phyloP scores from a whole-genome alignment of 805 yeast species.

The Torulaspora quercuum region DNA sequence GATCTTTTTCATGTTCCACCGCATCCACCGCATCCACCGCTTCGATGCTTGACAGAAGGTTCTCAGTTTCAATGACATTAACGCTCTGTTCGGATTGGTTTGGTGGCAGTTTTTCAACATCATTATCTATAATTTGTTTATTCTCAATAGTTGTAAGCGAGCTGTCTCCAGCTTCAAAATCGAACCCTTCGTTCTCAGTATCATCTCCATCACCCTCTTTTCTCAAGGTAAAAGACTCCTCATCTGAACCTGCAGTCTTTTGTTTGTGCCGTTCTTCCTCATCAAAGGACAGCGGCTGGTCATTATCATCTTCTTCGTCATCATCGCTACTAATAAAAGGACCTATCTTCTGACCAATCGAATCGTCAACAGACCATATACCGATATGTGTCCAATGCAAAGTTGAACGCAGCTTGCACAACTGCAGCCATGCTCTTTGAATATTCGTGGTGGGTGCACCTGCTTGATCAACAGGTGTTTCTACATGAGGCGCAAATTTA shows the following conservation, averaged over 20 bases:
- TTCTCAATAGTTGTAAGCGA: slow-evolving; percentile 1
- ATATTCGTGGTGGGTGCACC: slow-evolving; percentile 36
- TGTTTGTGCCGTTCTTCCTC: neutral
- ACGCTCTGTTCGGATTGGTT: no score
- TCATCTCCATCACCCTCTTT: slow-evolving; percentile 12
- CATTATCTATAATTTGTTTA: neutral
- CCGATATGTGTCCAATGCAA: slow-evolving; percentile 85
- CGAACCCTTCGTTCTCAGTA: slow-evolving; percentile 21
- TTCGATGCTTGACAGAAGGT: no score
- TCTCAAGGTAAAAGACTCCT: slow-evolving; percentile 6
- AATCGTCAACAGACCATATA: slow-evolving; percentile 56
- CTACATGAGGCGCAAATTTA: slow-evolving; percentile 17
- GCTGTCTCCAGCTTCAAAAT: slow-evolving; percentile 21
- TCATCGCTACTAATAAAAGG: slow-evolving; percentile 22
- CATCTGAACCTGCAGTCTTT: slow-evolving; percentile 5
- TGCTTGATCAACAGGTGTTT: slow-evolving; percentile 17
- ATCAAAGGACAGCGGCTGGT: neutral
- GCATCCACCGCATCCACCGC: no score
- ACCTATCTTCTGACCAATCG: slow-evolving; percentile 26
- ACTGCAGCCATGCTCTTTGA: slow-evolving; percentile 60
- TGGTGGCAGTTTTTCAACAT: no score
- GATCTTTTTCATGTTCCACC: no score
- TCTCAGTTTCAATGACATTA: no score
- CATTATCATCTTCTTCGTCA: slow-evolving; percentile 9
- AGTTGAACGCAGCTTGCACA: slow-evolving; percentile 61